phyloP scores from a whole-genome alignment of 345 rosid genomes.

The Rhizophora mangle region DNA sequence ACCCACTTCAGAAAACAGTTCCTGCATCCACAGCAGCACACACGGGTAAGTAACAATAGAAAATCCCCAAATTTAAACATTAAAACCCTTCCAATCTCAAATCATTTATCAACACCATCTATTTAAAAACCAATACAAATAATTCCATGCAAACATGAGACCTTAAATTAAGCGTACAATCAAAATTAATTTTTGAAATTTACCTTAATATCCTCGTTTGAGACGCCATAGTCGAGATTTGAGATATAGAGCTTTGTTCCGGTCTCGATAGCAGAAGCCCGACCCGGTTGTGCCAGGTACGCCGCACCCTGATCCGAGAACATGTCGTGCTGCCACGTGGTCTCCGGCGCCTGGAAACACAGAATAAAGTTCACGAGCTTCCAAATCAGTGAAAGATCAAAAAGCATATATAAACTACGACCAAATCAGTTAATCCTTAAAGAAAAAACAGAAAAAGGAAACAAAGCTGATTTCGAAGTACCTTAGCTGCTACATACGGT shows the following conservation, averaged over 20 bases:
- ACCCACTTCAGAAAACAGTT: conserved; percentile 84
- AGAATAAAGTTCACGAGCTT: neutral
- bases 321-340: conserved; percentile 91
- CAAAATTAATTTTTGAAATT: too few species aligned
- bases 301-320: conserved; percentile 44
- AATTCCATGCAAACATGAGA: neutral
- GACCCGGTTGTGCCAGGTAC: conserved; percentile 46
- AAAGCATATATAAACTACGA: neutral
- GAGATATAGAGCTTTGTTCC: conserved; percentile 96
- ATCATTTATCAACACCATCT: too few species aligned
- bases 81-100: too few species aligned
- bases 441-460: neutral
- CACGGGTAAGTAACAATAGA: neutral
- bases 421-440: conserved; percentile 9
- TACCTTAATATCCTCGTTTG: conserved; percentile 94
- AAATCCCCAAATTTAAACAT: too few species aligned
- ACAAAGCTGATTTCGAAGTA: conserved; percentile 11
- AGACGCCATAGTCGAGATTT: conserved; percentile 89
- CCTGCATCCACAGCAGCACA: conserved; percentile 37
- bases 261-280: conserved; percentile 70
- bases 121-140: neutral
- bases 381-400: too few species aligned
- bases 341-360: conserved; percentile 66
- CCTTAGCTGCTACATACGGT: conserved; percentile 64
- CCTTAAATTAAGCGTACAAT: too few species aligned